Evolutionary conservation across 345 rosid genomes (phyloP).

Genomic region (Corchorus capsularis): DNA sequence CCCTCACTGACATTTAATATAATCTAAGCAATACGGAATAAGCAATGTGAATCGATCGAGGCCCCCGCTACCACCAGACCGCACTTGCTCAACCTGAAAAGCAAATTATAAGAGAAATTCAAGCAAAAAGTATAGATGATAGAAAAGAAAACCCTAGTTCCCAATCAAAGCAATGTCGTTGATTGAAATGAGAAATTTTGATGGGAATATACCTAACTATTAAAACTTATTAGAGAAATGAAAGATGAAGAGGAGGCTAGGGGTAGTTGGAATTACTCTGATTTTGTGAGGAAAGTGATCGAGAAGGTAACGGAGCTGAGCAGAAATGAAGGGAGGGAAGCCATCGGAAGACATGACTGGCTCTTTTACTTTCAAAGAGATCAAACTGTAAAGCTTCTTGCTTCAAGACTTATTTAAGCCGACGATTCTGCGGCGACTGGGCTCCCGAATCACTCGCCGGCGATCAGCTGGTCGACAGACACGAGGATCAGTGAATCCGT

Average conservation of each 20-base stretch:
- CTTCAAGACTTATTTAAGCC: neutral
- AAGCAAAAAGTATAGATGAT: neutral
- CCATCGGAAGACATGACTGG: constrained; percentile 60
- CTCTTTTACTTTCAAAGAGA: neutral
- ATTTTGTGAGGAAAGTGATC: constrained; percentile 54
- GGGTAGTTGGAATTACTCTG: constrained; percentile 46
- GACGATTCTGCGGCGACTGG: neutral
- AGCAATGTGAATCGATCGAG: constrained; percentile 89
- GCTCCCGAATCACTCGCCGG: constrained; percentile 16
- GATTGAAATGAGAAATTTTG: neutral
- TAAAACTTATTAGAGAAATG: neutral
- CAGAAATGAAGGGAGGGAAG: constrained; percentile 72
- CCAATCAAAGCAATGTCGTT: neutral
- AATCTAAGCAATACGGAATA: constrained; percentile 85
- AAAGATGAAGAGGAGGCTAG: neutral
- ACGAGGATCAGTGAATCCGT: neutral
- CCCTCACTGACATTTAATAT: constrained; percentile 67
- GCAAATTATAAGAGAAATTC: neutral
- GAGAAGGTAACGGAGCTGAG: constrained; percentile 85
- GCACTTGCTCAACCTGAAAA: constrained; percentile 74
- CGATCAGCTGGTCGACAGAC: neutral
- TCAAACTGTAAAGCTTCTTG: neutral
- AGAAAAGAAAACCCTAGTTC: constrained; percentile 23
- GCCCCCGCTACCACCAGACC: constrained; percentile 74
- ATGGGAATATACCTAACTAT: neutral